Evolutionary conservation across 257 asterid species (phyloP).

Genomic region (Ajuga chamaepitys): DNA sequence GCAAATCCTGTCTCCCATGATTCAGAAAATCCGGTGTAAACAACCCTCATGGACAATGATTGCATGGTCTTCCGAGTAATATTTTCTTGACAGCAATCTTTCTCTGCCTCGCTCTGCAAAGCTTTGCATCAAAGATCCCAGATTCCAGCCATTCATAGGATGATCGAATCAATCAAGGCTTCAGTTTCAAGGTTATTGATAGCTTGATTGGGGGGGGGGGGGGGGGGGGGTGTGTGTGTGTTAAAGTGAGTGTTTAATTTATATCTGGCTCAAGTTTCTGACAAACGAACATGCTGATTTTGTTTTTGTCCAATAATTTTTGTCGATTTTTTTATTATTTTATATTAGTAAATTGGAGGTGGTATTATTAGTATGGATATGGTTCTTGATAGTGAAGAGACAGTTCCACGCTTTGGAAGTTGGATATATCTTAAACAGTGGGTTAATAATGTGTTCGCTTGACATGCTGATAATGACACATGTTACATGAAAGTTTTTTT

Average conservation of each 20-base stretch:
- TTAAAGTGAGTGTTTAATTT: neutral
- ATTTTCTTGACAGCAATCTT: conserved; percentile 39
- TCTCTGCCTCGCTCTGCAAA: conserved; percentile 52
- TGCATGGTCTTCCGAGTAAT: conserved; percentile 31
- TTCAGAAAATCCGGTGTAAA: conserved; percentile 25
- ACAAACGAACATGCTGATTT: neutral
- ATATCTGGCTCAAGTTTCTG: neutral
- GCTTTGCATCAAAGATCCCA: conserved; percentile 66
- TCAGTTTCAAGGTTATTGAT: neutral
- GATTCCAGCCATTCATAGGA: conserved; percentile 42
- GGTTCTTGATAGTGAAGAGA: conserved; percentile 13
- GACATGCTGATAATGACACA: neutral
- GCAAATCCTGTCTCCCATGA: conserved; percentile 14
- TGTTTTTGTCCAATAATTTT: neutral
- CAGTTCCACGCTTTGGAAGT: neutral
- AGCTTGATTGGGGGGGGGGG: conserved; percentile 18
- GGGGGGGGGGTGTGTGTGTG: too few relatives aligned
- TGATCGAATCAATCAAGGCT: neutral
- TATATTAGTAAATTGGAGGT: neutral
- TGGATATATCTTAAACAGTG: neutral
- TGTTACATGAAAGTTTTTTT: neutral
- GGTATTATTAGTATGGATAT: neutral
- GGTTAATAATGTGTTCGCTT: neutral
- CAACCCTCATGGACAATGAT: conserved; percentile 21
- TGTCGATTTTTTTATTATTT: neutral